phyloP scores from a whole-genome alignment of 2,329 filamentous ascomycete species.

The Cyclaneusma minus region DNA sequence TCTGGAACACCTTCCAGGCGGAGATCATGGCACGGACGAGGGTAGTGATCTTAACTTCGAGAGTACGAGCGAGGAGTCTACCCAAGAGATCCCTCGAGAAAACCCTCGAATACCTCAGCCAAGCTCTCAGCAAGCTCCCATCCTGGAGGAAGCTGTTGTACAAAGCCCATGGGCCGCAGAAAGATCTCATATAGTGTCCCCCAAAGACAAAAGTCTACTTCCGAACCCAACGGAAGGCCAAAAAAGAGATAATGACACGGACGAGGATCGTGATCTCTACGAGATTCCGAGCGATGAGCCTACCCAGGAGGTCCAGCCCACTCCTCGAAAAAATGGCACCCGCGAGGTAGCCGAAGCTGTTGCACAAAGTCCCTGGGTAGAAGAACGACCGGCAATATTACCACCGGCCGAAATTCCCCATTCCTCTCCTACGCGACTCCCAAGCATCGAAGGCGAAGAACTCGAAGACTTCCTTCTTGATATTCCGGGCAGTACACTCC shows the following conservation, averaged over 20 bases:
- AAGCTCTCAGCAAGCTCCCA: conserved; percentile 1
- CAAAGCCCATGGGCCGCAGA: conserved; percentile 17
- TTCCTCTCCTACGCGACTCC: no score
- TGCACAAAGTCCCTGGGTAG: no score
- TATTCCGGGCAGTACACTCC: background rate
- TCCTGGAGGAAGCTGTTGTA: conserved; percentile 2
- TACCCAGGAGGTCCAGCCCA: no score
- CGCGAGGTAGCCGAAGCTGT: no score
- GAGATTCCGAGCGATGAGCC: no score
- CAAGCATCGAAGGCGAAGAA: background rate
- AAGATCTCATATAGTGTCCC: conserved; percentile 2
- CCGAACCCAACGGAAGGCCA: background rate
- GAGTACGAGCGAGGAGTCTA: no score
- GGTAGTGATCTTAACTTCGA: background rate
- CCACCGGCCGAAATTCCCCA: no score
- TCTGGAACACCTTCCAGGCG: background rate
- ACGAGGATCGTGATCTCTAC: background rate
- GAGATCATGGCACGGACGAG: background rate
- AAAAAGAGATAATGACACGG: background rate
- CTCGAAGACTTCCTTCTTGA: background rate
- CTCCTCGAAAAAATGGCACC: no score
- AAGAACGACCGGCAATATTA: no score
- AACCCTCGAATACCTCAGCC: conserved; percentile 1
- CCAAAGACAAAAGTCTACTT: conserved; percentile 6
- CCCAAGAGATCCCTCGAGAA: conserved; percentile 1